phyloP scores from a whole-genome alignment of 169 alveolate species.

The Plasmodium cynomolgi region DNA sequence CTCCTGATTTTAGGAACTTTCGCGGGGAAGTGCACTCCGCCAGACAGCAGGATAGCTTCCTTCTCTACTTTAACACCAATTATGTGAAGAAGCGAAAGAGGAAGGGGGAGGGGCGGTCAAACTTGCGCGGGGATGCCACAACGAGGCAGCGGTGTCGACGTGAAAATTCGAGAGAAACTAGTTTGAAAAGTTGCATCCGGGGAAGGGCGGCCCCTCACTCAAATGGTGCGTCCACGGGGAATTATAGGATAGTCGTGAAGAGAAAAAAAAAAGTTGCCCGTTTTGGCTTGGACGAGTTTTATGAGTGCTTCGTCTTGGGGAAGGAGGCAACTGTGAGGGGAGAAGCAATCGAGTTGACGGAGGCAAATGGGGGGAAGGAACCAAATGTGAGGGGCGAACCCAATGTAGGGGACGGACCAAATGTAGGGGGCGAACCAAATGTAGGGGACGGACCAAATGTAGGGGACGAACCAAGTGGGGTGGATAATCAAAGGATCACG shows the following conservation, averaged over 20 bases:
- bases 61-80: constrained; percentile 25
- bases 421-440: background rate
- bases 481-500: background rate
- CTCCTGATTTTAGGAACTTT: background rate
- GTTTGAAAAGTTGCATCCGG: background rate
- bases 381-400: background rate
- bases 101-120: background rate
- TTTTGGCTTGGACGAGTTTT: constrained; percentile 19
- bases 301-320: constrained; percentile 13
- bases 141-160: background rate
- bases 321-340: background rate
- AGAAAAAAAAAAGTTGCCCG: background rate
- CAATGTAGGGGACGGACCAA: too few relatives aligned
- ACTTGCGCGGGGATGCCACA: background rate
- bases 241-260: constrained; percentile 14
- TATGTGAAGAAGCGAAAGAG: constrained; percentile 8
- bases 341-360: background rate
- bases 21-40: background rate
- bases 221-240: background rate
- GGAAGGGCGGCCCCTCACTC: background rate
- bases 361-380: too few relatives aligned
- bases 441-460: background rate
- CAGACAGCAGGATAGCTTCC: background rate
- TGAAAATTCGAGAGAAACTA: background rate
- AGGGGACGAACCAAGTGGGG: too few relatives aligned